phyloP scores from a whole-genome alignment of 108 stramenopile genomes.

The Parietichytrium sp. region DNA sequence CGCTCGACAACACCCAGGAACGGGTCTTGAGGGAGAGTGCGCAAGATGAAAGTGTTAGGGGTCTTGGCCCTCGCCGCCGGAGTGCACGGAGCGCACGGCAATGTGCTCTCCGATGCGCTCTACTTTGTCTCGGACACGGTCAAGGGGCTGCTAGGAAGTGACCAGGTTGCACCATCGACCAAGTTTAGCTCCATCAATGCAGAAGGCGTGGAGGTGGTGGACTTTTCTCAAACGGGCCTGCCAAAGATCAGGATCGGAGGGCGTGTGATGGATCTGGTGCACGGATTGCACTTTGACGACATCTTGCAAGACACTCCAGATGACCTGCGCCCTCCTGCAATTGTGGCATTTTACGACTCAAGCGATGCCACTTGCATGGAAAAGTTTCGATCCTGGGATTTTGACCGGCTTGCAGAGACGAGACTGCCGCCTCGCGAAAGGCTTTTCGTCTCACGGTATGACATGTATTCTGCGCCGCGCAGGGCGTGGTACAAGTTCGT shows the following conservation, averaged over 20 bases:
- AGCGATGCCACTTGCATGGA: neutral
- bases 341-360: slow-evolving; percentile 3
- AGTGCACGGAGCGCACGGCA: too few relatives aligned
- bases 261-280: slow-evolving; percentile 19
- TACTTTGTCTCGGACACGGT: neutral
- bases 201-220: neutral
- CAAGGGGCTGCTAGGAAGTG: neutral
- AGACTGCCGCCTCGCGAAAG: neutral
- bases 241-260: neutral
- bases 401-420: neutral
- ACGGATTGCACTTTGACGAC: slow-evolving; percentile 32
- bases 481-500: slow-evolving; percentile 28
- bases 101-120: too few relatives aligned
- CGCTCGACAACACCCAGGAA: too few relatives aligned
- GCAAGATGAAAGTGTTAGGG: too few relatives aligned
- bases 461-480: neutral
- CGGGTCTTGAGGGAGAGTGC: too few relatives aligned
- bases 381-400: neutral
- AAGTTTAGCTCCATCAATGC: neutral
- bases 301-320: slow-evolving; percentile 37
- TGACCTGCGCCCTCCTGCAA: neutral
- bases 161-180: neutral
- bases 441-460: slow-evolving; percentile 6
- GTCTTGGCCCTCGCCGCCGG: too few relatives aligned
- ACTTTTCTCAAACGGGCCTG: neutral